phyloP scores from a whole-genome alignment of 1,284 basidiomycete species.

The Jaminaea rosea region DNA sequence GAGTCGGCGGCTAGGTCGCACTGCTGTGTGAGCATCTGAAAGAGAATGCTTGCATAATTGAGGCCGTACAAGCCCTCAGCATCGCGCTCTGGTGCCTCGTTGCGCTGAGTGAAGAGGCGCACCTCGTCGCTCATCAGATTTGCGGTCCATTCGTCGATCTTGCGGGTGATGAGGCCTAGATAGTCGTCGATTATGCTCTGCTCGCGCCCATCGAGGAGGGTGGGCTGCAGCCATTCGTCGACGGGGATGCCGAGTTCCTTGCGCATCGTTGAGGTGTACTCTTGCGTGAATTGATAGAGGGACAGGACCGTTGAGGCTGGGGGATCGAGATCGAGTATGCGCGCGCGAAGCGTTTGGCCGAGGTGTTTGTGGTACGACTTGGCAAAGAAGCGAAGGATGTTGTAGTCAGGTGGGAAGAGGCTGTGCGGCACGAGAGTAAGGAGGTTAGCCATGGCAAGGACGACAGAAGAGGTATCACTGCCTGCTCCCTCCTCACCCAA shows the following conservation, averaged over 20 bases:
- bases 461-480: too few species aligned
- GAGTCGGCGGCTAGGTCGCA: conserved; percentile 90
- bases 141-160: conserved; percentile 92
- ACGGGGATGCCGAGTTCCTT: conserved; percentile 65
- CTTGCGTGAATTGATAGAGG: conserved; percentile 85
- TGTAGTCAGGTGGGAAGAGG: conserved; percentile 85
- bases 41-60: conserved; percentile 86
- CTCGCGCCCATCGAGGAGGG: conserved; percentile 80
- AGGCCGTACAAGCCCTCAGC: conserved; percentile 81
- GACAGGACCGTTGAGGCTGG: conserved; percentile 78
- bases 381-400: conserved; percentile 73
- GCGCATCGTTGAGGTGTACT: conserved; percentile 81
- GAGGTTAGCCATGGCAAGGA: too few species aligned
- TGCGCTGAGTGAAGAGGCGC: conserved; percentile 70
- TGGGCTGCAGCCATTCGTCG: conserved; percentile 54
- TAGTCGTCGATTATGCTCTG: conserved; percentile 92
- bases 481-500: too few species aligned
- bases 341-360: conserved; percentile 63
- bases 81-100: conserved; percentile 77
- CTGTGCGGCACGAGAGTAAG: too few species aligned
- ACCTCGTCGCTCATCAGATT: conserved; percentile 90
- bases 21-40: conserved; percentile 95
- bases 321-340: conserved; percentile 63
- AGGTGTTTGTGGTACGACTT: conserved; percentile 88
- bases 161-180: conserved; percentile 79